Base-by-base conservation (phyloP, 768 basidiomycete species). In the Pisolithus sp. region DNA sequence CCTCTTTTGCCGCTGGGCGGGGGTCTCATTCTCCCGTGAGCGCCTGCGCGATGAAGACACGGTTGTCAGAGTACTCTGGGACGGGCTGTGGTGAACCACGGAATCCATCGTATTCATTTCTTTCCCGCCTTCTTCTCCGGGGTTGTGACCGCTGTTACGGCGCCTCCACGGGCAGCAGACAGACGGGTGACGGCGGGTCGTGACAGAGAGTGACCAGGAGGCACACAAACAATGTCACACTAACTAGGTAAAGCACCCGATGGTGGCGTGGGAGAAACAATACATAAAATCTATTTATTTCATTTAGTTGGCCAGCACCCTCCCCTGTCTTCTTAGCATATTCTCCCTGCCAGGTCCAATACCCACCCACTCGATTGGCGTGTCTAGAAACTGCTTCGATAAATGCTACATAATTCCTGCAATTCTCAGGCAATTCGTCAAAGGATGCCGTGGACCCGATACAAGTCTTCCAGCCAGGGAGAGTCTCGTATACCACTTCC, bases 331-430 rank as follows among this genome's bases (percentile, higher is more conserved):
- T 47, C 53, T 59, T 45, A 84, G 57, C 87, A 93, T 95, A 56
- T 81, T 83, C 56, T 91, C 86, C 52, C 94, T 69, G 17, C 75
- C 89, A 15, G 95, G 91, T 0, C 95, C 95, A 18, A 94, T 85
- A 10, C 95, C 95, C 48, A 97, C 92, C 87, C 90, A 98, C 69
- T 86, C 83, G 51, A 97, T 76, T 46, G 83, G 85, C 9, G 88
- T 82, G 8, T 75, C 76, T 18, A 90, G 66, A 64, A 75, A 85
- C n/a, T 18, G 77, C 61, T 68, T 97, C 94, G 56, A 98, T 89
- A 65, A 87, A 97, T 53, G 79, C 78, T 49, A 98, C 73, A 67
- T 98, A 99, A 60, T 76, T 79, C 74, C 78, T 82, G 74, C 92
- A 94, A 54, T 88, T 86, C 39, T 80, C 80, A 0, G 96, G 96